Base-by-base conservation (phyloP, 2,329 filamentous ascomycete species). In the Leptoxyphium fumago region DNA sequence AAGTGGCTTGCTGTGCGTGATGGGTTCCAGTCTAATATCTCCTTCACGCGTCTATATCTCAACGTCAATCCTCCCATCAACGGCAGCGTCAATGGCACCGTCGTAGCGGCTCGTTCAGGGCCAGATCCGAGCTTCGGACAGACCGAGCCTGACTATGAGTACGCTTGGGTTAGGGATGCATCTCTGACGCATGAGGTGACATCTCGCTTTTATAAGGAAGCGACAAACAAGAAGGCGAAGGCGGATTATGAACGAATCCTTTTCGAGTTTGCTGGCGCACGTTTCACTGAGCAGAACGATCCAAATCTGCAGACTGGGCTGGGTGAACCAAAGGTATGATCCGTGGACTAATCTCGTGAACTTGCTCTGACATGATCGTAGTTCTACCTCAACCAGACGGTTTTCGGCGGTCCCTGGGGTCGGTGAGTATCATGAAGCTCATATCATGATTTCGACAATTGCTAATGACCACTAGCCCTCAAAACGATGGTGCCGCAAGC, bases 401-500 rank as follows among this genome's bases (percentile, higher is more conserved):
- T 55, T 41, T 61, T 59, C 44, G 50, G 48, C 1, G 53, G 50
- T 10, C 54, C 56, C 10, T 61, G 58, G 58, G 57, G 58, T 6
- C 32, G 32, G 32, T 36, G 15, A 36, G 32, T 36, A 15, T 13
- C 15, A 5, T 15, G 9, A 15, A 36, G 4, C 32, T 5, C 5
- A 5, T 13, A 36, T 9, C 15, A 4, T 13, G 32, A 36, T 36
- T 13, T 9, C 9, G 9, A 7, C 21, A 26, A 7, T 7, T 13
- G 9, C 32, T 36, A 9, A 36, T 15, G 32, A 13, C 15, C 9
- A 36, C 32, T 36, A 38, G 58, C n/a, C 58, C 58, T n/a, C 58
- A 61, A 39, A 58, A 58, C 36, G 58, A 61, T 42, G 58, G 57
- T 5, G 57, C 57, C 1, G 58, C 58, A 1, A 59, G 56, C 17